phyloP scores from a whole-genome alignment of 768 basidiomycete species.

The Cystobasidium ongulense region DNA sequence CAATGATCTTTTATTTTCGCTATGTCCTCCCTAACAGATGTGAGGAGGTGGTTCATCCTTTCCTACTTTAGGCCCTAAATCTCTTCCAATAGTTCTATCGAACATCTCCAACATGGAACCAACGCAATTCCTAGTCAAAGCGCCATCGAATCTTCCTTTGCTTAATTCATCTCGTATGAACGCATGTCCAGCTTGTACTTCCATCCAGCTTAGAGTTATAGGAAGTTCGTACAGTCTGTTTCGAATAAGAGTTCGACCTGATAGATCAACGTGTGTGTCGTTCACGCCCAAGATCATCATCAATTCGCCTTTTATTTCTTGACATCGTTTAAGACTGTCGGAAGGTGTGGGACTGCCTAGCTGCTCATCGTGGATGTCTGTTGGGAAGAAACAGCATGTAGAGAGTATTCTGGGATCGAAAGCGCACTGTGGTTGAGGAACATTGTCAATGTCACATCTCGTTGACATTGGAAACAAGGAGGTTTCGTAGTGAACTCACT shows the following conservation, averaged over 20 bases:
- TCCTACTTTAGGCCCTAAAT: conserved; percentile 20
- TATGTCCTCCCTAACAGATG: conserved; percentile 17
- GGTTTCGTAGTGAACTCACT: not conserved
- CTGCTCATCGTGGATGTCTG: conserved; percentile 18
- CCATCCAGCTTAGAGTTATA: conserved; percentile 24
- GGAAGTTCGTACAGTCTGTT: not conserved
- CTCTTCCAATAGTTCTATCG: conserved; percentile 14
- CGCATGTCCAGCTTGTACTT: conserved; percentile 26
- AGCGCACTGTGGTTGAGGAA: not conserved
- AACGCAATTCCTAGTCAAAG: conserved; percentile 19
- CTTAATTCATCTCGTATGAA: conserved; percentile 21
- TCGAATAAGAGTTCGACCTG: conserved; percentile 8
- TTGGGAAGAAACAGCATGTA: conserved; percentile 29
- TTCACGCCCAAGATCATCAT: conserved; percentile 23
- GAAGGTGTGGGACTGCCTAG: conserved; percentile 16
- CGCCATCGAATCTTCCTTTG: conserved; percentile 21
- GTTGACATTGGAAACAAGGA: too few relatives aligned
- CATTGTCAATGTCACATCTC: too few relatives aligned
- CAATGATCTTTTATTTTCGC: too few relatives aligned
- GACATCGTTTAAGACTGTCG: conserved; percentile 4
- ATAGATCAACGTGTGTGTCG: conserved; percentile 25
- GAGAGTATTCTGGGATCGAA: conserved; percentile 21
- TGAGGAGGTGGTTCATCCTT: not conserved
- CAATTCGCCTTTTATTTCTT: conserved; percentile 25
- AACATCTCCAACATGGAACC: conserved; percentile 27